phyloP scores from a whole-genome alignment of 2,329 filamentous ascomycete species.

The Knoxdaviesia capensis region DNA sequence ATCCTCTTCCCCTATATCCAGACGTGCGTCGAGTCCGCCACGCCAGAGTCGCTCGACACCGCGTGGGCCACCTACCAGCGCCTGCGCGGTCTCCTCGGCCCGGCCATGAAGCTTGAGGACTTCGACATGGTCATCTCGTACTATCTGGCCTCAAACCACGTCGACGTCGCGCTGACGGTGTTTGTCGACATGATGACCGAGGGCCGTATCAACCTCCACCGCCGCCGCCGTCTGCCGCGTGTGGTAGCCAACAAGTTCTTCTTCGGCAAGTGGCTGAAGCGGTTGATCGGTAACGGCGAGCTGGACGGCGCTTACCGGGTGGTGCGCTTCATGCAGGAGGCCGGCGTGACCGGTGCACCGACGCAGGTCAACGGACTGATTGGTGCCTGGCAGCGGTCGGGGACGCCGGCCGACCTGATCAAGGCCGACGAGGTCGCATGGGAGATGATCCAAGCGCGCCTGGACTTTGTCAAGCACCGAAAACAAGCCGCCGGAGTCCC shows the following conservation, averaged over 20 bases:
- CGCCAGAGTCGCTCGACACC: conserved; percentile 22
- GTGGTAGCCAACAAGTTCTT: conserved; percentile 55
- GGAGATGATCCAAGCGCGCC: conserved; percentile 53
- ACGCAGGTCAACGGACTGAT: conserved; percentile 70
- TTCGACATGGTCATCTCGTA: conserved; percentile 56
- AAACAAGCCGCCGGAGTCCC: too few species aligned
- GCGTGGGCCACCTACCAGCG: conserved; percentile 50
- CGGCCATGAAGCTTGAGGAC: conserved; percentile 46
- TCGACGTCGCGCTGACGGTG: conserved; percentile 48
- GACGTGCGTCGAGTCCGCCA: conserved; percentile 35
- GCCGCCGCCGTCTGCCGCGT: conserved; percentile 21
- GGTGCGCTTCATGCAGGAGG: conserved; percentile 53
- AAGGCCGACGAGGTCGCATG: conserved; percentile 51
- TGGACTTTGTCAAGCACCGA: conserved; percentile 38
- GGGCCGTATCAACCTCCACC: conserved; percentile 25
- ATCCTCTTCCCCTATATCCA: conserved; percentile 50
- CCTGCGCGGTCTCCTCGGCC: conserved; percentile 38
- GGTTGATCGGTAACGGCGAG: conserved; percentile 53
- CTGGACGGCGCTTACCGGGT: conserved; percentile 53
- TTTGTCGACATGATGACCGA: conserved; percentile 82
- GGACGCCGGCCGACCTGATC: conserved; percentile 28
- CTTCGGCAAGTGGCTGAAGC: conserved; percentile 75
- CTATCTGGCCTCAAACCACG: conserved; percentile 45
- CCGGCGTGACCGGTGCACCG: conserved; percentile 45
- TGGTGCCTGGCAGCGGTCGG: conserved; percentile 53